phyloP scores from a whole-genome alignment of 768 basidiomycete species.

The Kwoniella europaea region DNA sequence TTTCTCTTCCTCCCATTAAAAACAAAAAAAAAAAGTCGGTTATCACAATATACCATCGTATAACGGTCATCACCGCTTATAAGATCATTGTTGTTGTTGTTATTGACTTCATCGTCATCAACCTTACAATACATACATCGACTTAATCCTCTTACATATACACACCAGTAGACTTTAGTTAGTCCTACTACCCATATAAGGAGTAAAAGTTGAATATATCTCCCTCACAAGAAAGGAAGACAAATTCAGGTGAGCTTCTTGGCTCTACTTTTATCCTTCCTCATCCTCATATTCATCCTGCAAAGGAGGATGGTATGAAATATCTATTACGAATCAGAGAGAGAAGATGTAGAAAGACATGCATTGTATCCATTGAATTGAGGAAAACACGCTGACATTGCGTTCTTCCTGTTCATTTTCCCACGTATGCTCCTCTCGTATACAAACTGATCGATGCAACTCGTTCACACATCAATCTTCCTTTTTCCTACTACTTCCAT shows the following conservation, averaged over 20 bases:
- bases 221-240: neutral
- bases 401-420: neutral
- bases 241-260: slow-evolving; percentile 10
- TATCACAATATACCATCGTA: neutral
- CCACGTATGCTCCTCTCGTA: slow-evolving; percentile 8
- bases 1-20: slow-evolving; percentile 6
- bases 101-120: slow-evolving; percentile 12
- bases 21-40: slow-evolving; percentile 3
- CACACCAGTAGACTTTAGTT: slow-evolving; percentile 11
- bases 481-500: neutral
- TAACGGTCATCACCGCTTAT: slow-evolving; percentile 25
- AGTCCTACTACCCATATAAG: slow-evolving; percentile 5
- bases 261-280: neutral
- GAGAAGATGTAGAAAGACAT: neutral
- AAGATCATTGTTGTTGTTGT: slow-evolving; percentile 18
- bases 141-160: neutral
- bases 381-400: slow-evolving; percentile 4
- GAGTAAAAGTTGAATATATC: neutral
- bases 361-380: slow-evolving; percentile 1
- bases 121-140: neutral
- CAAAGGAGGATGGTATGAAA: no score
- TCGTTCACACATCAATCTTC: neutral
- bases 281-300: neutral
- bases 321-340: neutral
- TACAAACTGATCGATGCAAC: slow-evolving; percentile 9